Base-by-base conservation (phyloP, 2,329 filamentous ascomycete species). In the Neobulgaria alba region DNA sequence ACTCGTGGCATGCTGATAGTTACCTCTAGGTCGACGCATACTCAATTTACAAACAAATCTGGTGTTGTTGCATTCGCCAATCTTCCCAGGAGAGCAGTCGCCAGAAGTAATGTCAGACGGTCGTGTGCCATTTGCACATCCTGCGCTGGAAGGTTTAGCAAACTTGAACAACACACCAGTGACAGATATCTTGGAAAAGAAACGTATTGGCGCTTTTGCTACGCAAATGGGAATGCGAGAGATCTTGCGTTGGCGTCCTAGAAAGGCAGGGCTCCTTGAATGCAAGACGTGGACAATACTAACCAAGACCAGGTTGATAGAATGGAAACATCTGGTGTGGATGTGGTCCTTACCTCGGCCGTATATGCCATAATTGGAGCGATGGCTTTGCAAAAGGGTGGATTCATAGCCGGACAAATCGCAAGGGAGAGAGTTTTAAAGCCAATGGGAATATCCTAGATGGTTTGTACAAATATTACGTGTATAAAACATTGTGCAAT, bases 361-460 rank as follows among this genome's bases (percentile, higher is more conserved):
- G 56, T 98, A 41, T 86, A 88, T 60, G 86, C 89, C 33, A 82
- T 98, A 41, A 67, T 96, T 33, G 92, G 92, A 16, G 92, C 92
- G 9, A 64, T 98, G 39, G 81, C 87, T n/a, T 67, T 98, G 57
- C 87, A 95, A 62, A 79, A 84, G 52, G 92, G 92, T 34, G 84
- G 82, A 29, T 79, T 81, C 33, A 75, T 84, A 41, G 88, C 90
- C 43, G 82, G 79, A 49, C 73, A 76, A 60, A 65, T 93, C 39
- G 79, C 85, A 34, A 77, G 79, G 58, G 84, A 95, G 53, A 79
- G 80, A 33, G 40, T 61, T 10, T 40, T 61, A 43, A 59, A 56
- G 39, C 57, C 57, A 33, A 39, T 61, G 33, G 54, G 57, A 34
- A 51, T 60, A 38, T 47, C 34, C 46, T 61, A 16, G 54, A 35